Conservation (phyloP, 345 rosid genomes). For the Syzygium grande region DNA sequence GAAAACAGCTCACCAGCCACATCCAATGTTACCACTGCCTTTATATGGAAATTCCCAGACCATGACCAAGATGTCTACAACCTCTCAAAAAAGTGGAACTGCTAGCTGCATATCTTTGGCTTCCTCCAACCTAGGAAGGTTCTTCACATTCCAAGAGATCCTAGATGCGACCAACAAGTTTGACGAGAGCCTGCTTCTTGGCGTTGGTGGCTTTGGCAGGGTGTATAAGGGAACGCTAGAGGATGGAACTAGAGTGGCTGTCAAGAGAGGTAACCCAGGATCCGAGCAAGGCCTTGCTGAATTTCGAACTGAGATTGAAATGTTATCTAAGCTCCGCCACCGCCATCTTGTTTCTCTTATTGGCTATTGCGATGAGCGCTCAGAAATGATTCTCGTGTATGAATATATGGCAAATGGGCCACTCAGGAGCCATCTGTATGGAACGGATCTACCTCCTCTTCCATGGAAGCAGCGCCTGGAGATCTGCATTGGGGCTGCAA, state of each 20-base stretch:
- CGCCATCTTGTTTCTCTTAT: conserved; percentile 97
- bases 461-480: conserved; percentile 97
- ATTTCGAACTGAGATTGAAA: conserved; percentile 95
- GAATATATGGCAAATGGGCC: conserved; percentile 99
- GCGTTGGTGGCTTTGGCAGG: conserved; percentile 97
- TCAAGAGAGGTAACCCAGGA: conserved; percentile 98
- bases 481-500: conserved; percentile 95
- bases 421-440: conserved; percentile 88
- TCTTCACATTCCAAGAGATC: conserved; percentile 85
- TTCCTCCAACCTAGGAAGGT: conserved; percentile 72
- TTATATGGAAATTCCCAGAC: conserved; percentile 87
- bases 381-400: conserved; percentile 92
- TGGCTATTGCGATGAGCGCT: conserved; percentile 92
- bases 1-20: conserved; percentile 58
- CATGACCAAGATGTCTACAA: conserved; percentile 68
- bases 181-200: conserved; percentile 81
- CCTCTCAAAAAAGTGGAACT: conserved; percentile 82
- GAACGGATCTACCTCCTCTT: conserved; percentile 73
- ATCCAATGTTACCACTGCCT: conserved; percentile 82
- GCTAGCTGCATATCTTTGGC: conserved; percentile 82
- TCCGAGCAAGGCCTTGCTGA: conserved; percentile 99
- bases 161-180: conserved; percentile 89
- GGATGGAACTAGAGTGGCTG: conserved; percentile 83
- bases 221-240: conserved; percentile 91
- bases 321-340: conserved; percentile 95